Evolutionary conservation across 2,329 filamentous ascomycete genomes (phyloP).

Genomic region (Cytospora mali): DNA sequence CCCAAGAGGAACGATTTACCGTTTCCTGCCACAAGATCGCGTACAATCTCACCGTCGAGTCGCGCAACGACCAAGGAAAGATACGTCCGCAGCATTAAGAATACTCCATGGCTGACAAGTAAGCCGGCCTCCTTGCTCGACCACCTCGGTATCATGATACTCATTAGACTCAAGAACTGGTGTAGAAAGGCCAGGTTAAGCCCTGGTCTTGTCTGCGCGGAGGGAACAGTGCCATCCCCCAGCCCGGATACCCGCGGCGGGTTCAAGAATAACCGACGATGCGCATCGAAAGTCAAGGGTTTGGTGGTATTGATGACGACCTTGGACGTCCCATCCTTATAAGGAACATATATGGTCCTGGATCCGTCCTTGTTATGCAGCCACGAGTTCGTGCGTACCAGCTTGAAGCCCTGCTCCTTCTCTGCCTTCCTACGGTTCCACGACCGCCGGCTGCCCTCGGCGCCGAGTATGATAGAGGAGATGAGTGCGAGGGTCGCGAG

Average conservation of each 20-base stretch:
- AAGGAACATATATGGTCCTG: slow-evolving; percentile 91
- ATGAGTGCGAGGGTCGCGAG: slow-evolving; percentile 76
- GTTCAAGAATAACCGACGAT: slow-evolving; percentile 88
- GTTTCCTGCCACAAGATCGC: slow-evolving; percentile 93
- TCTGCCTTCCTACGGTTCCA: slow-evolving; percentile 75
- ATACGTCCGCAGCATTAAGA: slow-evolving; percentile 90
- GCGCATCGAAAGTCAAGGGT: slow-evolving; percentile 91
- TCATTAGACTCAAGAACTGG: slow-evolving; percentile 93
- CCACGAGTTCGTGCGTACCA: slow-evolving; percentile 90
- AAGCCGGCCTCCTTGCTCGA: slow-evolving; percentile 93
- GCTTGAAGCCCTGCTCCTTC: slow-evolving; percentile 76
- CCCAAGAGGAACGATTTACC: slow-evolving; percentile 87
- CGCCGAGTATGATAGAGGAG: slow-evolving; percentile 75
- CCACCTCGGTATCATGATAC: slow-evolving; percentile 97
- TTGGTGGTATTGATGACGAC: slow-evolving; percentile 92
- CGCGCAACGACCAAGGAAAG: slow-evolving; percentile 90
- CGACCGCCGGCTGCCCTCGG: slow-evolving; percentile 78
- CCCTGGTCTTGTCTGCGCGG: slow-evolving; percentile 88
- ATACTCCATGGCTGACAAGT: slow-evolving; percentile 83
- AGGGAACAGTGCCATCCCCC: slow-evolving; percentile 74
- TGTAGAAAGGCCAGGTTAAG: slow-evolving; percentile 95
- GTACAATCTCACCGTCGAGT: slow-evolving; percentile 92
- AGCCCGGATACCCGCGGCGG: slow-evolving; percentile 82
- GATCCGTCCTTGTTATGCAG: slow-evolving; percentile 93
- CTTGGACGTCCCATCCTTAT: slow-evolving; percentile 84